These are phyloP conservation scores for Aspergillus fructus DNA, from an alignment of 2,329 filamentous ascomycete species.

Conservation along the genomic window DNA sequence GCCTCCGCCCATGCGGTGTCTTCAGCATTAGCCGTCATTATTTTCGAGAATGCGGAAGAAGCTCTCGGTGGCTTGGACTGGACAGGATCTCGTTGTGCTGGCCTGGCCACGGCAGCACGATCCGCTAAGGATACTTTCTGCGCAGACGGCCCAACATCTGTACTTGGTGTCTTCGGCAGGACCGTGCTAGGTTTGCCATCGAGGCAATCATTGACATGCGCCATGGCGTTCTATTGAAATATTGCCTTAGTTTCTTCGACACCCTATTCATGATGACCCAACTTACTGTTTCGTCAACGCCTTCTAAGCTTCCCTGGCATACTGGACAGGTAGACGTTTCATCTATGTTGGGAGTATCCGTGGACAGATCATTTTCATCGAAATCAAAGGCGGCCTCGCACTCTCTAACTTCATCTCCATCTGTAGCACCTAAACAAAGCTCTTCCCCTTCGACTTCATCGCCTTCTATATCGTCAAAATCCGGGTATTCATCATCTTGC, in stretches of 20 bases:
- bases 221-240: constrained; percentile 63
- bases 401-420: constrained; percentile 40
- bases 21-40: constrained; percentile 92
- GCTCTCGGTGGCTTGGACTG: constrained; percentile 43
- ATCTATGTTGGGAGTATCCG: constrained; percentile 18
- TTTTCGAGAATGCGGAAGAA: constrained; percentile 79
- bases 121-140: constrained; percentile 58
- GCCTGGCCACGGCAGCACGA: constrained; percentile 68
- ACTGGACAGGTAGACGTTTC: constrained; percentile 65
- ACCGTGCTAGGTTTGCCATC: constrained; percentile 73
- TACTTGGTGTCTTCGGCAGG: constrained; percentile 25
- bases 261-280: too few relatives aligned
- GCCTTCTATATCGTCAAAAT: constrained; percentile 62
- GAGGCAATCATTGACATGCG: constrained; percentile 90
- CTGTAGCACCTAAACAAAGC: constrained; percentile 64
- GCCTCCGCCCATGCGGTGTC: constrained; percentile 86
- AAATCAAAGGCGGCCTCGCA: constrained; percentile 27
- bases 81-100: constrained; percentile 80
- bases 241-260: background rate
- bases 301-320: constrained; percentile 65
- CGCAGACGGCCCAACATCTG: constrained; percentile 15
- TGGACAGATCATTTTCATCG: constrained; percentile 22
- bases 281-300: constrained; percentile 50
- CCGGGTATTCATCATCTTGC: constrained; percentile 50
- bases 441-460: constrained; percentile 61